Evolutionary conservation across 257 asterid species (phyloP).

Genomic region (Solanum corneliomulleri): DNA sequence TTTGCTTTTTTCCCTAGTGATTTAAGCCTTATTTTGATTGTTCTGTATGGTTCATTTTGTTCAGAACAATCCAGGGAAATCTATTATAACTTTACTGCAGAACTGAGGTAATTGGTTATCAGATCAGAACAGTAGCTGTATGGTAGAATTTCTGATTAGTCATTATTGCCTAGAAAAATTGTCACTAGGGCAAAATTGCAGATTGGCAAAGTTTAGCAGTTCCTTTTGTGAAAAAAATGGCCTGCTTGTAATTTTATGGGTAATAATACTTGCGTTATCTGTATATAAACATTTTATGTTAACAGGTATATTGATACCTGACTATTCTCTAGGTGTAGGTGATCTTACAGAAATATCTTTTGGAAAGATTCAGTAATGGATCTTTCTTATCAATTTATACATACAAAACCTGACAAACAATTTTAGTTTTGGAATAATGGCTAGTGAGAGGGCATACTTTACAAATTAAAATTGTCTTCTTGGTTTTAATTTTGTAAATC

Average conservation of each 20-base stretch:
- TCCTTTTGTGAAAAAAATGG: not conserved
- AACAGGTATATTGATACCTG: not conserved
- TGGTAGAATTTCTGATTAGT: not conserved
- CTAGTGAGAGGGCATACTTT: not conserved
- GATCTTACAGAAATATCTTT: not conserved
- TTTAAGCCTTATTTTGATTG: not conserved
- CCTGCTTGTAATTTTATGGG: not conserved
- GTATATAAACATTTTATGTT: not conserved
- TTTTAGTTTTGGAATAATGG: not conserved
- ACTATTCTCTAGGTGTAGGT: not conserved
- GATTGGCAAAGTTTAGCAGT: not conserved
- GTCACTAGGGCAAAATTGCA: not conserved
- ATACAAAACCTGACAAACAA: not conserved
- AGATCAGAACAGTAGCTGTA: not conserved
- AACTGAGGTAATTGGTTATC: conserved; percentile 3
- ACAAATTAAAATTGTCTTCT: not conserved
- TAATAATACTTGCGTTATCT: not conserved
- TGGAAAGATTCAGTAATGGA: not conserved
- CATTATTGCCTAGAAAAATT: not conserved
- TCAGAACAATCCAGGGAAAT: not conserved
- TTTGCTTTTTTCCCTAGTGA: not conserved
- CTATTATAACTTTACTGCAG: conserved; percentile 3
- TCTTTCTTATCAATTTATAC: not conserved
- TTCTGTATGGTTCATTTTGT: conserved; percentile 5
- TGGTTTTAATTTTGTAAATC: not conserved